Percentiles rank a stretch among this genome's conserved stretches.
Evolutionary conservation across 176 grass and related monocot genomes (phyloP).

Genomic region (Areca catechu): DNA sequence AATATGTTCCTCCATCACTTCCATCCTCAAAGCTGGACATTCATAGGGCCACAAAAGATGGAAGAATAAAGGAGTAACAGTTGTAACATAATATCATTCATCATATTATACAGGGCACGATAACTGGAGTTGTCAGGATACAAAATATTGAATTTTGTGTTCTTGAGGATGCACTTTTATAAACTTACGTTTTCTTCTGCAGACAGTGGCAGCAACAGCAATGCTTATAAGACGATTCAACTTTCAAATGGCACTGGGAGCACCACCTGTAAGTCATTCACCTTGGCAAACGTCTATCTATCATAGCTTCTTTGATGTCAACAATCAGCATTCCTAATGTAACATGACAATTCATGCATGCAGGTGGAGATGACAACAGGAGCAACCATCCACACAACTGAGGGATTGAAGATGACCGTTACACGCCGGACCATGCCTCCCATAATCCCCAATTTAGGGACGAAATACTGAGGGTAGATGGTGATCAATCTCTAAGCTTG

Average conservation of each 20-base stretch:
- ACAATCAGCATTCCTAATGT: neutral
- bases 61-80: no score
- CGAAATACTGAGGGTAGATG: conserved; percentile 46
- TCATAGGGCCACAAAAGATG: no score
- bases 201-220: conserved; percentile 82
- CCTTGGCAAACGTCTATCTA: conserved; percentile 14
- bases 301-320: neutral
- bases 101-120: no score
- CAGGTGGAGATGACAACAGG: conserved; percentile 98
- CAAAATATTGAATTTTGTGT: no score
- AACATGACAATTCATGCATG: neutral
- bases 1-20: no score
- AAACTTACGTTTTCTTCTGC: conserved; percentile 21
- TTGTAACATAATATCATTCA: no score
- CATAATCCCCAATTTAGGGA: conserved; percentile 70
- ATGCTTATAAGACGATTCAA: conserved; percentile 90
- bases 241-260: conserved; percentile 80
- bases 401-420: conserved; percentile 86
- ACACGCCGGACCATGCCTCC: conserved; percentile 55
- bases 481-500: conserved; percentile 23
- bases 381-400: conserved; percentile 86
- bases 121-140: no score
- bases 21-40: no score
- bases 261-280: conserved; percentile 56
- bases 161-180: neutral